Evolutionary conservation across 768 basidiomycete species (phyloP).

Genomic region (Leccinellum rugosiceps): DNA sequence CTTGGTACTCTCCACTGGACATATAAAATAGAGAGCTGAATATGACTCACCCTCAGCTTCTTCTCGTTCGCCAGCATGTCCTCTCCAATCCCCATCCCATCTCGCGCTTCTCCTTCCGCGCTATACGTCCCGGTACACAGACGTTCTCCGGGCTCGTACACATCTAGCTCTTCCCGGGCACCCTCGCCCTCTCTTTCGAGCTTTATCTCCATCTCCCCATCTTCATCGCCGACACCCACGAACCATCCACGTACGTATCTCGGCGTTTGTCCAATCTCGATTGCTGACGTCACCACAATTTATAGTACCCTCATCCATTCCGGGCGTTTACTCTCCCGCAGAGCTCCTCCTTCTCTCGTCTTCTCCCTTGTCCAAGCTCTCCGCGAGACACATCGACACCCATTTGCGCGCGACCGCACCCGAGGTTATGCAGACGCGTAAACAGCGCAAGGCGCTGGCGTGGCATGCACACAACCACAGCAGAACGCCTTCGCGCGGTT

Average conservation of each 20-base stretch:
- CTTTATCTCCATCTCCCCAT: slow-evolving; percentile 3
- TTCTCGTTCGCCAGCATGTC: slow-evolving; percentile 24
- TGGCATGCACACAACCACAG: slow-evolving; percentile 17
- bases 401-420: slow-evolving; percentile 20
- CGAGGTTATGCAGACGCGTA: slow-evolving; percentile 26
- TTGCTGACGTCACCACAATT: background rate
- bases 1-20: background rate
- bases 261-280: background rate
- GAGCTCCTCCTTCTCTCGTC: slow-evolving; percentile 23
- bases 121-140: slow-evolving; percentile 43
- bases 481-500: slow-evolving; percentile 1
- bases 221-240: background rate
- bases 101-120: slow-evolving; percentile 4
- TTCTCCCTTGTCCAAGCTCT: slow-evolving; percentile 20
- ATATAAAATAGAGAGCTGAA: background rate
- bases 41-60: background rate
- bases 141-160: slow-evolving; percentile 23
- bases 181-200: slow-evolving; percentile 15
- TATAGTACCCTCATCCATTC: background rate
- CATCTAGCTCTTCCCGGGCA: slow-evolving; percentile 13
- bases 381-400: background rate
- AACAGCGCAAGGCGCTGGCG: slow-evolving; percentile 23
- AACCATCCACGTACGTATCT: slow-evolving; percentile 1
- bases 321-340: slow-evolving; percentile 24
- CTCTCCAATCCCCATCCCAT: slow-evolving; percentile 19